Percentiles rank a stretch among this genome's conserved stretches.
Conservation (phyloP, 148 eudicot species). For the Oxyria digyna region DNA sequence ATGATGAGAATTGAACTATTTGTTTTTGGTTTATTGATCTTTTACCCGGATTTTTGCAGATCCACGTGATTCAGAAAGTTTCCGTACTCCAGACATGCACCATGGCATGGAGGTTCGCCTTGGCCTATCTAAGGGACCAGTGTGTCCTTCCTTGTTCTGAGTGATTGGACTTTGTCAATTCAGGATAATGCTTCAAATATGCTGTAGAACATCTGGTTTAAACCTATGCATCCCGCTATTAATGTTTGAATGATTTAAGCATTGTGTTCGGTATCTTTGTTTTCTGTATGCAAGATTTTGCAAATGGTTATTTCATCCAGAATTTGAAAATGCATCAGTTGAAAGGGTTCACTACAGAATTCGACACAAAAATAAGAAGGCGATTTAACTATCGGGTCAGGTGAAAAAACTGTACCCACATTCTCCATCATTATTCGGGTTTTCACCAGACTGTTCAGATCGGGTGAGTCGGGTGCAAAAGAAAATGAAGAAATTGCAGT, state of each 20-base stretch:
- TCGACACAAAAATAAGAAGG: no score
- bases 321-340: no score
- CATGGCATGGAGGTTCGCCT: conserved; percentile 93
- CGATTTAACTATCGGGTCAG: no score
- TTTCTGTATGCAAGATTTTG: not conserved
- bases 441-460: no score
- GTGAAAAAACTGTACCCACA: no score
- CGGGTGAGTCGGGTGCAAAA: no score
- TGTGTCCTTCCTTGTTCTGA: conserved; percentile 73
- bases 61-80: conserved; percentile 72
- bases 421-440: not conserved
- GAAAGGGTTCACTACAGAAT: no score
- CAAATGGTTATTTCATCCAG: no score
- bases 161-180: not conserved
- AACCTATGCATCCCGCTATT: not conserved
- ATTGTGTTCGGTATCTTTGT: not conserved
- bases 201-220: not conserved
- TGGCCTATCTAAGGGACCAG: conserved; percentile 80
- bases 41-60: conserved; percentile 33
- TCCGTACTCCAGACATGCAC: conserved; percentile 76
- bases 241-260: not conserved
- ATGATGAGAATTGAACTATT: not conserved
- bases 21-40: not conserved
- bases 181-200: not conserved
- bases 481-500: no score